These are phyloP conservation scores for Teratosphaeria gauchensis DNA, from an alignment of 2,329 filamentous ascomycete genomes.

Conservation along the genomic window DNA sequence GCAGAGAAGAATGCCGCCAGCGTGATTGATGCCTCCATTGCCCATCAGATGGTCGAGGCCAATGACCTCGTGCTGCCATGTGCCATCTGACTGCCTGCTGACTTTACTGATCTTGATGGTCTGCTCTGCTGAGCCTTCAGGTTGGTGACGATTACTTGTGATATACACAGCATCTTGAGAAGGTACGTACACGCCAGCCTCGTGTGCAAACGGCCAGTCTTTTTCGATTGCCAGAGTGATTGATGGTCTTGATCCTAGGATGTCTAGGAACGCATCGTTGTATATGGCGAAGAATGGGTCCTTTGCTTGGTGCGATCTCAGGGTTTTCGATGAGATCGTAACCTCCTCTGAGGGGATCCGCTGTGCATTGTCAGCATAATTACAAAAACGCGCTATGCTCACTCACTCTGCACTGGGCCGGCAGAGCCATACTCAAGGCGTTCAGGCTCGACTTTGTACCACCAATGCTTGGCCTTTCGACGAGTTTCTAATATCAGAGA, in stretches of 20 bases:
- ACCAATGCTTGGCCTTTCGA: background rate
- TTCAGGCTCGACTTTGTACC: background rate
- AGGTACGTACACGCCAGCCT: conserved; percentile 28
- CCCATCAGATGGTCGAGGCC: conserved; percentile 32
- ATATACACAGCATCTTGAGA: conserved; percentile 32
- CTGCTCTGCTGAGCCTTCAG: conserved; percentile 4
- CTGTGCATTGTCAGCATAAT: conserved; percentile 1
- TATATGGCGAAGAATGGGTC: conserved; percentile 19
- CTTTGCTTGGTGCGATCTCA: conserved; percentile 1
- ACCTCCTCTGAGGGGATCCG: conserved; percentile 2
- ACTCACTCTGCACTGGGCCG: background rate
- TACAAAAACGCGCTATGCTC: background rate
- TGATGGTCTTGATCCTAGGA: conserved; percentile 15
- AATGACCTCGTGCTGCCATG: conserved; percentile 36
- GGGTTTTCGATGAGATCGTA: background rate
- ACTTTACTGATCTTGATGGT: conserved; percentile 20
- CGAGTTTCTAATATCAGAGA: background rate
- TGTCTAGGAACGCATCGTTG: conserved; percentile 16
- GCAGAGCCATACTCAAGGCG: background rate
- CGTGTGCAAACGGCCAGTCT: conserved; percentile 27
- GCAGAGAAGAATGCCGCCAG: conserved; percentile 26
- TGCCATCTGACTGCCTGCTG: conserved; percentile 10
- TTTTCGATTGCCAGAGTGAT: conserved; percentile 15
- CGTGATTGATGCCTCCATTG: conserved; percentile 40
- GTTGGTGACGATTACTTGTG: conserved; percentile 28